phyloP scores from a whole-genome alignment of 345 rosid genomes.

The Citrus sinensis region DVS_A1.0 CM039169.1:6165001-6165500 shows the following conservation, averaged over 20 bases:
- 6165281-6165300: background rate
- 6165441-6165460: slow-evolving; percentile 16
- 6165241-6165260: slow-evolving; percentile 32
- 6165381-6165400: slow-evolving; percentile 7
- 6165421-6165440: background rate
- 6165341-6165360: slow-evolving; percentile 7
- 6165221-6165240: background rate
- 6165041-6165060: slow-evolving; percentile 29
- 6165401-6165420: slow-evolving; percentile 5
- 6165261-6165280: slow-evolving; percentile 6
- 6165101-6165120: slow-evolving; percentile 14
- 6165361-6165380: background rate
- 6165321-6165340: slow-evolving; percentile 14
- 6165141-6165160: background rate
- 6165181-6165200: slow-evolving; percentile 18
- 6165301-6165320: background rate
- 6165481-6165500: background rate
- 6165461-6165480: slow-evolving; percentile 42
- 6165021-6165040: slow-evolving; percentile 1
- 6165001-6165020: background rate
- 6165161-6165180: slow-evolving; percentile 36
- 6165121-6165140: background rate
- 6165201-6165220: background rate
- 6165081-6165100: background rate
- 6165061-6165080: slow-evolving; percentile 14